Conservation (phyloP, 768 basidiomycete genomes). For the Cystobasidium tubakii region DNA sequence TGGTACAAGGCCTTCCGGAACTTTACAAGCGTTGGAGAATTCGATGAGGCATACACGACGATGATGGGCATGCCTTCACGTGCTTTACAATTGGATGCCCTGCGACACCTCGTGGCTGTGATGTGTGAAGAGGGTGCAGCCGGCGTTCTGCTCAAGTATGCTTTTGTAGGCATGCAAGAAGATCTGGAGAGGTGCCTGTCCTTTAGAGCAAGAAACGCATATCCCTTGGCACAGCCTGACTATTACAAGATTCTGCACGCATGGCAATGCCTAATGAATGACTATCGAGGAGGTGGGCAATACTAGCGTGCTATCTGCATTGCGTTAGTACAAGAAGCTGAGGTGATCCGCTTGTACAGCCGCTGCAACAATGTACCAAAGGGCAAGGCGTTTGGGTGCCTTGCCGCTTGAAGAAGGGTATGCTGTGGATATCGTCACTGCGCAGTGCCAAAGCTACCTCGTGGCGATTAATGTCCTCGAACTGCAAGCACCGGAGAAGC, state of each 20-base stretch:
- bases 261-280: conserved; percentile 79
- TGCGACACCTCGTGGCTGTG: conserved; percentile 72
- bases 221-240: conserved; percentile 74
- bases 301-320: background rate
- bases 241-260: conserved; percentile 90
- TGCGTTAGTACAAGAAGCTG: conserved; percentile 18
- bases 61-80: conserved; percentile 69
- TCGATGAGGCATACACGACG: conserved; percentile 79
- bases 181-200: conserved; percentile 82
- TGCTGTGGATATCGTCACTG: conserved; percentile 58
- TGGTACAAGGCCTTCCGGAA: conserved; percentile 76
- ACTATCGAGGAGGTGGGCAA: conserved; percentile 79
- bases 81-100: conserved; percentile 74
- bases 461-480: conserved; percentile 84
- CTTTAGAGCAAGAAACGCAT: conserved; percentile 88
- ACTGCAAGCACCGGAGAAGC: conserved; percentile 69
- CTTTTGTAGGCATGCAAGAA: conserved; percentile 74
- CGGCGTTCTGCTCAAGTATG: conserved; percentile 68
- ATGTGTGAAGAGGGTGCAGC: conserved; percentile 89
- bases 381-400: conserved; percentile 68
- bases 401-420: conserved; percentile 50
- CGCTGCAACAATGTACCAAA: conserved; percentile 85
- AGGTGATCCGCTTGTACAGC: conserved; percentile 55
- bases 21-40: conserved; percentile 64
- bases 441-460: conserved; percentile 65